Base-by-base conservation (phyloP, 768 basidiomycete species). In the Pleurotus salmoneostramineus region DNA sequence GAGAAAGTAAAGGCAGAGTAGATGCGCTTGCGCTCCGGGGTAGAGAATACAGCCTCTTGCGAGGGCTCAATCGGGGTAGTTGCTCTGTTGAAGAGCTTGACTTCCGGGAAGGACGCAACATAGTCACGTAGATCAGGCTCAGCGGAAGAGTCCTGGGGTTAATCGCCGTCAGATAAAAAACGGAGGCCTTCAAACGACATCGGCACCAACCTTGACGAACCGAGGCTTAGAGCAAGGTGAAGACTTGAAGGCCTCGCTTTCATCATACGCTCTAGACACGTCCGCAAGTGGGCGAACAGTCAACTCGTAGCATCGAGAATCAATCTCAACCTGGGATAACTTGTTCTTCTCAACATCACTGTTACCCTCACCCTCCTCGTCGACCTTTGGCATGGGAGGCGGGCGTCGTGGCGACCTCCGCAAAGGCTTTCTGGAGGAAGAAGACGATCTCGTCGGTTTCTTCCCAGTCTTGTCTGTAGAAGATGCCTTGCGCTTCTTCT, bases 261-360 rank as follows among this genome's bases (percentile, higher is more conserved):
- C 36, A n/a, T 85, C 85, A 65, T 88, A 90, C 0, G 90, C 90
- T 60, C 80, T 75, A 43, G 78, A 87, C 49, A 92, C 84, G 68
- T 92, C 89, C 37, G 90, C 90, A 62, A 92, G 70, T 45, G 90
- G 90, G 64, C 81, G 74, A 62, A 92, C 89, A 4, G 89, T 92
- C 62, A 91, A 67, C 64, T 90, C 89, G 65, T 91, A 89, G 71
- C 89, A 91, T 50, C 81, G 81, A n/a, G 89, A 83, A 64, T 90
- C 84, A 54, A 87, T 83, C 43, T 76, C 71, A 3, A 76, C 77
- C 65, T 90, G 86, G 12, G 76, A 66, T 37, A 78, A 60, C 14
- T 66, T 69, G 21, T 68, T 67, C 55, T 58, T 59, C 31, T 71
- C 65, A 21, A 59, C 43, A 36, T 67, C 68, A 61, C 69, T 72